phyloP scores from a whole-genome alignment of 163 green algal genomes.

The Scenedesmus sp. region DNA sequence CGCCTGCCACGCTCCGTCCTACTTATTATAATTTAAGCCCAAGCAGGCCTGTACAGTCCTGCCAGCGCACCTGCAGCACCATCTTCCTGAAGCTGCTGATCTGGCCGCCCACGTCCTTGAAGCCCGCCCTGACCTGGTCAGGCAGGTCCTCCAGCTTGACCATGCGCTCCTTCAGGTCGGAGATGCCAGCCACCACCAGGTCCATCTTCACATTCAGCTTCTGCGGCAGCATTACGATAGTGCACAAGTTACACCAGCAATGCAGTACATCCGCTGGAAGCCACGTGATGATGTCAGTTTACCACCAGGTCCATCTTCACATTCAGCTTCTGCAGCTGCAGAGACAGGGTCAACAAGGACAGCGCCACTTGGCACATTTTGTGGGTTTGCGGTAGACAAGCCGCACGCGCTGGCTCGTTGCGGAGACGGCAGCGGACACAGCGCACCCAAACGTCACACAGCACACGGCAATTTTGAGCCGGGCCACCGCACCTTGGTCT shows the following conservation, averaged over 20 bases:
- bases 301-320: constrained; percentile 31
- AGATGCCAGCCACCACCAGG: constrained; percentile 11
- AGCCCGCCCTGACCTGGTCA: neutral
- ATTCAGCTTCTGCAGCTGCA: neutral
- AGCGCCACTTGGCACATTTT: no score
- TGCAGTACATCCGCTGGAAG: no score
- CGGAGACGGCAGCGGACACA: no score
- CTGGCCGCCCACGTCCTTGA: constrained; percentile 6
- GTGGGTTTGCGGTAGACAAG: no score
- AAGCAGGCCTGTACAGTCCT: neutral
- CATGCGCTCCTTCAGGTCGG: constrained; percentile 29
- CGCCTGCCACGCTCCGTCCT: no score
- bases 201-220: constrained; percentile 27
- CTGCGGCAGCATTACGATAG: neutral
- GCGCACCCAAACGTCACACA: no score
- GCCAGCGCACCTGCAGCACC: neutral
- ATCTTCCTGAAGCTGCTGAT: constrained; percentile 26
- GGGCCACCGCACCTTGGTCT: neutral
- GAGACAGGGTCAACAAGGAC: no score
- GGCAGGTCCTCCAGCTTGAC: constrained; percentile 46
- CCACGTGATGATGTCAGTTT: no score
- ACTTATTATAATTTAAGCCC: no score
- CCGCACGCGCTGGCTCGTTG: no score
- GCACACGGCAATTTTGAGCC: no score
- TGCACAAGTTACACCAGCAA: no score